Base-by-base conservation (phyloP, 2,329 filamentous ascomycete species). In the Ceratocystis colombiana region DNA sequence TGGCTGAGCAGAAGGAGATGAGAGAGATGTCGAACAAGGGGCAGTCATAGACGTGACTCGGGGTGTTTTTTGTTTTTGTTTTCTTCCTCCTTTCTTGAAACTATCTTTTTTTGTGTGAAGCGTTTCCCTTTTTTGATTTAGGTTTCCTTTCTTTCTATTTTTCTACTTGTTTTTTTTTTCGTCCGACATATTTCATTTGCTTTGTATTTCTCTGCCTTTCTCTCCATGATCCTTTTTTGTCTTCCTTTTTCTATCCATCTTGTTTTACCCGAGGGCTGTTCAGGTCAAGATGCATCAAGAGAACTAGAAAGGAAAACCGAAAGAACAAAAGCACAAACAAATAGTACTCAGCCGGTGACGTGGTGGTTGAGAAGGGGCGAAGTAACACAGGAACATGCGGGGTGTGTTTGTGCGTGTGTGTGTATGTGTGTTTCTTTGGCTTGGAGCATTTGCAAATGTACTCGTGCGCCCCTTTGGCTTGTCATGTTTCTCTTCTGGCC, bases 181-280 rank as follows among this genome's bases (percentile, higher is more conserved):
- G 33, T 37, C 10, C 7, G 28, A 37, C 28, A 59, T 59, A 59
- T 59, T 59, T 17, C 30, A 37, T 59, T n/a, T 37, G 55, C 55
- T 69, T 61, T 66, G 64, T 69, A 50, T 68, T 68, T 48, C 66
- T 45, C 65, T 48, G 65, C 69, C 61, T 53, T 68, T 68, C 67
- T 68, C 70, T 66, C 64, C 62, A 68, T 53, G 71, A 64, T 67
- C 68, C 70, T 63, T 69, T 64, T 70, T 68, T 68, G 37, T 41
- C 37, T 41, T 41, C 37, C 37, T 41, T 41, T 12, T 15, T 12
- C 37, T 15, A 4, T 41, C 69, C 71, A 71, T 66, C 33, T 66
- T 37, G 41, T 57, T 53, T 65, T 15, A 50, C 50, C 71, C 73
- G 71, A 68, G 71, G 70, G 73, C 74, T 73, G 72, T 72, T 72